Percentiles rank a stretch among this genome's conserved stretches.
Evolutionary conservation across 106 monocot genomes (phyloP).

Genomic region (Allium cepa): DNA sequence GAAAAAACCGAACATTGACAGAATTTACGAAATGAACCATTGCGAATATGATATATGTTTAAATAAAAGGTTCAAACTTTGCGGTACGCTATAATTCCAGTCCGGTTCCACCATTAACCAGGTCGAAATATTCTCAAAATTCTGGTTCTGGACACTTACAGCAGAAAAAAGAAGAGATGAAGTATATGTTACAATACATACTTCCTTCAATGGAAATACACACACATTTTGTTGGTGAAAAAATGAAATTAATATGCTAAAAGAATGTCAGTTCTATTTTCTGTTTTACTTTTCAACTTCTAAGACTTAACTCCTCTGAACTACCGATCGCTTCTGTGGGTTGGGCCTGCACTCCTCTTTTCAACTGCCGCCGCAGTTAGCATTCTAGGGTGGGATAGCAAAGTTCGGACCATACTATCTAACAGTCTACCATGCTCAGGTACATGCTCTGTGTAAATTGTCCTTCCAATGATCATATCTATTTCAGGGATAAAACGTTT

Average conservation of each 20-base stretch:
- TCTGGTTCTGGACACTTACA: no score
- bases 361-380: slow-evolving; percentile 84
- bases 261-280: no score
- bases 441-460: slow-evolving; percentile 11
- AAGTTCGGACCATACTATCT: slow-evolving; percentile 77
- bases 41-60: no score
- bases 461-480: not conserved
- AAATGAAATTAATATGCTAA: no score
- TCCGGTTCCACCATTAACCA: no score
- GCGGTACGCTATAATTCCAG: no score
- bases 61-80: no score
- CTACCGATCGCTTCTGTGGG: slow-evolving; percentile 88
- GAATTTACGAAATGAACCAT: no score
- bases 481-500: not conserved
- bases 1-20: no score
- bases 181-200: not conserved
- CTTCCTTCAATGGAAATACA: not conserved
- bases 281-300: no score
- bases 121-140: no score
- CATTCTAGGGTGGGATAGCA: slow-evolving; percentile 96
- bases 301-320: slow-evolving; percentile 60
- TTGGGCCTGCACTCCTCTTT: slow-evolving; percentile 95
- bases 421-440: slow-evolving; percentile 79
- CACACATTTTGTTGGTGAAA: not conserved
- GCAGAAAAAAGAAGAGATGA: no score